Evolutionary conservation across 495 filamentous ascomycete genomes (phyloP).

Genomic region (Terfezia boudieri): DNA sequence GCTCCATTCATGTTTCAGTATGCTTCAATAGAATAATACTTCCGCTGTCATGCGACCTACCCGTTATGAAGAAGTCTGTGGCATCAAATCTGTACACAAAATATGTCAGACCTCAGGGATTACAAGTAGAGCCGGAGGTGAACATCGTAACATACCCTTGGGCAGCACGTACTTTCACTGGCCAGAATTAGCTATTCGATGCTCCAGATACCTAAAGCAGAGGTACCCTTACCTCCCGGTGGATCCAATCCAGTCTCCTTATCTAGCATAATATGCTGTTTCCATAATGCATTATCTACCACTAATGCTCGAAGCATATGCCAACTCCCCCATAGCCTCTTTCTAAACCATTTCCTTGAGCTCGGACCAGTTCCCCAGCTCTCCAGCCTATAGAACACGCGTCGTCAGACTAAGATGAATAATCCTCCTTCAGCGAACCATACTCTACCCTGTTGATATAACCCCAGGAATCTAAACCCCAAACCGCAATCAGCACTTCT

Average conservation of each 20-base stretch:
- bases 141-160: constrained; percentile 32
- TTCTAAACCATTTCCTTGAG: constrained; percentile 77
- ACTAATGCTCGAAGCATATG: constrained; percentile 92
- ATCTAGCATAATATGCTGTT: constrained; percentile 90
- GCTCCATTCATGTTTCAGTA: neutral
- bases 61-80: constrained; percentile 79
- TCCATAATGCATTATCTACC: constrained; percentile 81
- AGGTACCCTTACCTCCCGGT: constrained; percentile 27
- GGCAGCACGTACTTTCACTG: constrained; percentile 73
- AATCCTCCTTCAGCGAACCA: neutral
- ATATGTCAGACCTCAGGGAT: neutral
- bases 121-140: neutral
- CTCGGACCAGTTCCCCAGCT: constrained; percentile 73
- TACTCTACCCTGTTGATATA: constrained; percentile 57
- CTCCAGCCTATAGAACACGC: constrained; percentile 31
- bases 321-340: constrained; percentile 91
- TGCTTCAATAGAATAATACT: neutral
- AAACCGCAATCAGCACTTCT: no score
- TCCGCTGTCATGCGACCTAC: neutral
- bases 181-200: neutral
- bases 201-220: neutral
- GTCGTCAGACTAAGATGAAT: neutral
- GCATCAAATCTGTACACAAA: constrained; percentile 44
- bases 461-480: constrained; percentile 41
- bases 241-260: constrained; percentile 79